Evolutionary conservation across 768 basidiomycete species (phyloP).

Genomic region (Mycena latifolia): DNA sequence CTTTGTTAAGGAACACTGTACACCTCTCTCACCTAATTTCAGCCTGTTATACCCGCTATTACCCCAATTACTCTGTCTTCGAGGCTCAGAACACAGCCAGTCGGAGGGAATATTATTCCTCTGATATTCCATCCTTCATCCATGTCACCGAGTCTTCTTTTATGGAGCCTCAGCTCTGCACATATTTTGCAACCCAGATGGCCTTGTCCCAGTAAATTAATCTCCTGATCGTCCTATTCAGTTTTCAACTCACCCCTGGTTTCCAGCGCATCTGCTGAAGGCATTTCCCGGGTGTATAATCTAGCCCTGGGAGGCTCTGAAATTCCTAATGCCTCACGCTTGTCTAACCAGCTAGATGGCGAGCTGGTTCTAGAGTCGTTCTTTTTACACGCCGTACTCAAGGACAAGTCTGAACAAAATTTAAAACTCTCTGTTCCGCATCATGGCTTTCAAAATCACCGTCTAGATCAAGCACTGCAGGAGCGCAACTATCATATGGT

Average conservation of each 20-base stretch:
- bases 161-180: conserved; percentile 11
- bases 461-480: conserved; percentile 4
- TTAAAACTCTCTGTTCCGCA: conserved; percentile 2
- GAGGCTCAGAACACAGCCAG: neutral
- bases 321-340: conserved; percentile 5
- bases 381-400: conserved; percentile 2
- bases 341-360: neutral
- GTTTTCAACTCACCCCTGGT: neutral
- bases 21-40: neutral
- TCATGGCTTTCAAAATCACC: neutral
- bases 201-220: conserved; percentile 1
- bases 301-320: neutral
- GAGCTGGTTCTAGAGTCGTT: conserved; percentile 5
- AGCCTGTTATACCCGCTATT: conserved; percentile 13
- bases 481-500: conserved; percentile 21
- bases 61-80: conserved; percentile 12
- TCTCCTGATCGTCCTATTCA: no score
- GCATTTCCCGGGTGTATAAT: conserved; percentile 13
- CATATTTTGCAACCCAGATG: conserved; percentile 20
- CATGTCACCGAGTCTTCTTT: conserved; percentile 12
- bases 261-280: conserved; percentile 8
- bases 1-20: no score
- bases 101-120: conserved; percentile 4
- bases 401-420: neutral
- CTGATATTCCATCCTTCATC: conserved; percentile 1